A percentile compares a stretch with the other conserved stretches of the same genome.
phyloP scores from a whole-genome alignment of 2,329 filamentous ascomycete species.

The Botrytis byssoidea region DNA sequence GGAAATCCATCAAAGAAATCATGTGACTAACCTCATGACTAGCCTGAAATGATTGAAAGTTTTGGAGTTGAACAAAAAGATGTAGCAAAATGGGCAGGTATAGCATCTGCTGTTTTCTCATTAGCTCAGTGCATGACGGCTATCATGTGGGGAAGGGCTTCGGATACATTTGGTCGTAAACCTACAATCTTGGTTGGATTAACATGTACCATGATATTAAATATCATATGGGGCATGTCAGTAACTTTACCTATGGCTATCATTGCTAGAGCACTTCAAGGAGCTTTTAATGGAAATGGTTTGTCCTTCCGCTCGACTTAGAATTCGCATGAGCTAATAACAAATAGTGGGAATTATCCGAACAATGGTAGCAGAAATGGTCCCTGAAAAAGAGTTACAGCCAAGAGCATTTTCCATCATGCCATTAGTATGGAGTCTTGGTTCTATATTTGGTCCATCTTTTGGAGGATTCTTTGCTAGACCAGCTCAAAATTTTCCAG shows the following conservation, averaged over 20 bases:
- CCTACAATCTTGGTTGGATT: conserved; percentile 74
- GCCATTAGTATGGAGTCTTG: conserved; percentile 87
- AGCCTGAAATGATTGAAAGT: conserved; percentile 80
- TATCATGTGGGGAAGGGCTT: conserved; percentile 72
- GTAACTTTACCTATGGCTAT: conserved; percentile 79
- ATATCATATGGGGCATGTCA: conserved; percentile 81
- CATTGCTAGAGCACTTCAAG: conserved; percentile 71
- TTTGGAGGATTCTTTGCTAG: conserved; percentile 86
- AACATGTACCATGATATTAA: conserved; percentile 75
- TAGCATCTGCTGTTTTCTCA: conserved; percentile 71
- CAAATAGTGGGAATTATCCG: conserved; percentile 76
- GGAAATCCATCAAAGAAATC: not conserved
- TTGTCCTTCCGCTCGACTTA: conserved; percentile 7
- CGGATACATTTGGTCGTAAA: conserved; percentile 80
- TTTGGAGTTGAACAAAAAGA: conserved; percentile 70
- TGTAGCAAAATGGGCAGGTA: conserved; percentile 77
- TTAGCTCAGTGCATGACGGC: conserved; percentile 69
- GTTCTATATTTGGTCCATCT: conserved; percentile 81
- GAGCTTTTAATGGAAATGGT: conserved; percentile 83
- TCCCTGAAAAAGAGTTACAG: conserved; percentile 81
- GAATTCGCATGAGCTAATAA: conserved; percentile 27
- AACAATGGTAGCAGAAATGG: conserved; percentile 90
- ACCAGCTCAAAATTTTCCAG: conserved; percentile 72
- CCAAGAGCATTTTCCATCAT: conserved; percentile 89
- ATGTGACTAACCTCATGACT: conserved; percentile 42